These are phyloP conservation scores for Alternaria gansuensis DNA, from an alignment of 2,329 filamentous ascomycete genomes.

Conservation along the genomic window DNA sequence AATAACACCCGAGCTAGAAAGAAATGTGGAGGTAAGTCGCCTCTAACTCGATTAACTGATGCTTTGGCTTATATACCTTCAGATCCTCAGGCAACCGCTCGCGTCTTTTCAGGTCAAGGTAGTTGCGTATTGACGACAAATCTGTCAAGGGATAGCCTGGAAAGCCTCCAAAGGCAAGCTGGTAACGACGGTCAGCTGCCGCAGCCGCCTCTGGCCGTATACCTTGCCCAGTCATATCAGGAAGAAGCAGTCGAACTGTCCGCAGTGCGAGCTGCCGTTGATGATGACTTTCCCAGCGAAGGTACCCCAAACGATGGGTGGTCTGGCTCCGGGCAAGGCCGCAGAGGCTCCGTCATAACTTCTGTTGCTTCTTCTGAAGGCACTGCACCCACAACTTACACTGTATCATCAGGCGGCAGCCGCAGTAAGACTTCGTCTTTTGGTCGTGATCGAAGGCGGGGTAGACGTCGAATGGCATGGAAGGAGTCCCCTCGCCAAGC, in stretches of 20 bases:
- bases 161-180: conserved; percentile 38
- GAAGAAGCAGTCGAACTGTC: conserved; percentile 44
- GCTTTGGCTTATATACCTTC: conserved; percentile 11
- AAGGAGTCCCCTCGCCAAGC: conserved; percentile 44
- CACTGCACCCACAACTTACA: conserved; percentile 46
- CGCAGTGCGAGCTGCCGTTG: conserved; percentile 45
- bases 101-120: conserved; percentile 16
- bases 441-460: conserved; percentile 45
- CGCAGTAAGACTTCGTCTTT: conserved; percentile 50
- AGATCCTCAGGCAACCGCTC: conserved; percentile 19
- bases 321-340: conserved; percentile 34
- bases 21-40: conserved; percentile 37
- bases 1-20: conserved; percentile 50
- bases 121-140: conserved; percentile 29
- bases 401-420: conserved; percentile 43
- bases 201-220: conserved; percentile 46
- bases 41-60: too few species aligned
- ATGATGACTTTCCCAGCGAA: conserved; percentile 33
- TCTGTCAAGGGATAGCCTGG: conserved; percentile 46
- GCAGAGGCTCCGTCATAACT: conserved; percentile 42
- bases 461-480: conserved; percentile 49
- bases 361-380: conserved; percentile 47
- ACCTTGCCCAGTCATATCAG: conserved; percentile 48
- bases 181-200: conserved; percentile 34
- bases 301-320: conserved; percentile 36